Conservation (phyloP, 257 asterid species). For the Solanum neorickii region DNA sequence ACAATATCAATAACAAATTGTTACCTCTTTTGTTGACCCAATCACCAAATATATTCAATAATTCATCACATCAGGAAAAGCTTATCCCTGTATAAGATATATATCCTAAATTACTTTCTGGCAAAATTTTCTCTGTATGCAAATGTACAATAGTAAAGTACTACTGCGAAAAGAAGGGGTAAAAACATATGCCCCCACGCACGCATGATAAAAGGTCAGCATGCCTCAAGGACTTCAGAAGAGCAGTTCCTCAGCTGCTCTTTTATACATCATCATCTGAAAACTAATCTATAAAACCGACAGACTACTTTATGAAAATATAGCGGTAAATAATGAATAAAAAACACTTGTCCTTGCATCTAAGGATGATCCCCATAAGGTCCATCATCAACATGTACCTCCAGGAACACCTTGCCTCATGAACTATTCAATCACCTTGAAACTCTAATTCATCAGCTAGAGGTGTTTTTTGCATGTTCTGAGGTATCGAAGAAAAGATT, state of each 20-base stretch:
- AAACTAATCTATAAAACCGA: background rate
- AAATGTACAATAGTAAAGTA: background rate
- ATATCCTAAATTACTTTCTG: background rate
- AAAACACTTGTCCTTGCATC: background rate
- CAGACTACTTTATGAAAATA: background rate
- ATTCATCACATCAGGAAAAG: background rate
- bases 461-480: background rate
- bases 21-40: background rate
- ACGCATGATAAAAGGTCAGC: constrained; percentile 16
- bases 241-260: background rate
- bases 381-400: background rate
- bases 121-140: background rate
- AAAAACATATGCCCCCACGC: background rate
- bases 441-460: background rate
- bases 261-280: constrained; percentile 2
- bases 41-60: background rate
- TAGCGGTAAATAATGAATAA: background rate
- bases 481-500: background rate
- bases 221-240: constrained; percentile 1
- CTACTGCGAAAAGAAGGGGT: too few species aligned
- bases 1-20: background rate
- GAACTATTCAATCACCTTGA: background rate
- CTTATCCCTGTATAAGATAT: background rate
- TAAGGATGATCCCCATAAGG: background rate
- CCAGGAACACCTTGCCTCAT: background rate